Conservation (phyloP, 352 stramenopile genomes). For the Phytophthora gonapodyides region DNA sequence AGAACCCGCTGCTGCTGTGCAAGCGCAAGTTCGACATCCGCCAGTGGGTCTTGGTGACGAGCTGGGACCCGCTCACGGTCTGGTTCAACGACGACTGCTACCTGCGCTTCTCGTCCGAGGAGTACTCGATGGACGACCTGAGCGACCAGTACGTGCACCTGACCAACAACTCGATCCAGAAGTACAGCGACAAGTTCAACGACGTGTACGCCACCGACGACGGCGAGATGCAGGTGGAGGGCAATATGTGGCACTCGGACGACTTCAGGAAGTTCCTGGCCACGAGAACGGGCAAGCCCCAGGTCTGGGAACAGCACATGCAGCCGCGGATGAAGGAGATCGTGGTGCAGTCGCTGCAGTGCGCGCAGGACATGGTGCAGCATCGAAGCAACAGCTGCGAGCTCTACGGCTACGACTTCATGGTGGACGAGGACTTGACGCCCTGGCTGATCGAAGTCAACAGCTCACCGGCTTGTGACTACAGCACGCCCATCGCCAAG, state of each 20-base stretch:
- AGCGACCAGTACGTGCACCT: constrained; percentile 92
- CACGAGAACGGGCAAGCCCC: constrained; percentile 31
- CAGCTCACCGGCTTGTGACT: constrained; percentile 92
- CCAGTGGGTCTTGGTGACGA: constrained; percentile 93
- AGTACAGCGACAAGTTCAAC: constrained; percentile 91
- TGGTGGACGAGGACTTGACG: constrained; percentile 86
- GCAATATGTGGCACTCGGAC: constrained; percentile 84
- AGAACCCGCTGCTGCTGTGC: constrained; percentile 86
- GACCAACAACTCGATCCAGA: constrained; percentile 95
- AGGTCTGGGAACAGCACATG: constrained; percentile 56
- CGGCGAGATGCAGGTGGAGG: constrained; percentile 59
- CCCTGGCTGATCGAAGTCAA: constrained; percentile 95
- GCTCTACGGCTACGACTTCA: constrained; percentile 95
- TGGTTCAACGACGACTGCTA: constrained; percentile 95
- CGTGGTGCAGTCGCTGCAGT: constrained; percentile 81
- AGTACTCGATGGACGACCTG: constrained; percentile 79
- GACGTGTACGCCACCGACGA: constrained; percentile 73
- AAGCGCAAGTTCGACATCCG: constrained; percentile 93
- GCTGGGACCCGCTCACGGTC: constrained; percentile 93
- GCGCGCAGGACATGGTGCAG: constrained; percentile 87
- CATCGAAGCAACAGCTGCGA: constrained; percentile 92
- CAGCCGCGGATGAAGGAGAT: constrained; percentile 90
- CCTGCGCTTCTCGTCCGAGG: constrained; percentile 89
- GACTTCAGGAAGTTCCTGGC: constrained; percentile 66
- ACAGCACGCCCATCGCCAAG: constrained; percentile 91